Conservation (phyloP, 768 basidiomycete species). For the Cystofilobasidium ferigula region DNA sequence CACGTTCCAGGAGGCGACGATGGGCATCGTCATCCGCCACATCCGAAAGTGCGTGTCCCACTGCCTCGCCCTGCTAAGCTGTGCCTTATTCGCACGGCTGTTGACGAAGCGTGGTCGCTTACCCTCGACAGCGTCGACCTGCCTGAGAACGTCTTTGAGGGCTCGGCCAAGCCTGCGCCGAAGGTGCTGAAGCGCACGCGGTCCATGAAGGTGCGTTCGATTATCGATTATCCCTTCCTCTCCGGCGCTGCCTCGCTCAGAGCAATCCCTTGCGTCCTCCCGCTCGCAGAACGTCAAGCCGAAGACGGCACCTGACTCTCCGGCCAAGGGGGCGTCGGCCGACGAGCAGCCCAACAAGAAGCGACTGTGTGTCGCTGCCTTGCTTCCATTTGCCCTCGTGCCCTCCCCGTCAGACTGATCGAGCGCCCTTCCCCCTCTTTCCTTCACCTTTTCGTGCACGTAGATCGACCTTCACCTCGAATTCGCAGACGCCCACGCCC, state of each 20-base stretch:
- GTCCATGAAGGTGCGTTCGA: slow-evolving; percentile 15
- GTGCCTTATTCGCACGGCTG: too few relatives aligned
- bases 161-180: slow-evolving; percentile 10
- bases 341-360: slow-evolving; percentile 23
- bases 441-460: too few relatives aligned
- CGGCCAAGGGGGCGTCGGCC: background rate
- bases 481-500: slow-evolving; percentile 5
- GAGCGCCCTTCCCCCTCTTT: background rate
- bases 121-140: slow-evolving; percentile 14
- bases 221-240: background rate
- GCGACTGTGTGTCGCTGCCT: slow-evolving; percentile 17
- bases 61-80: too few relatives aligned
- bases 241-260: background rate
- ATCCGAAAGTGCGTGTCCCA: slow-evolving; percentile 60
- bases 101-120: too few relatives aligned
- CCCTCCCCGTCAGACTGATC: background rate
- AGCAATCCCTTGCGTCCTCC: background rate
- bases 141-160: slow-evolving; percentile 25
- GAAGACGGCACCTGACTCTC: slow-evolving; percentile 8
- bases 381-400: background rate
- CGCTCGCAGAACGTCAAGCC: background rate
- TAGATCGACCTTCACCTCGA: slow-evolving; percentile 19
- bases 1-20: slow-evolving; percentile 75
- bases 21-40: slow-evolving; percentile 89
- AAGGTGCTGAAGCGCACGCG: slow-evolving; percentile 25